Percentiles rank a stretch among this genome's conserved stretches.
Evolutionary conservation across 768 basidiomycete species (phyloP).

Genomic region (Ephemerocybe angulata): DNA sequence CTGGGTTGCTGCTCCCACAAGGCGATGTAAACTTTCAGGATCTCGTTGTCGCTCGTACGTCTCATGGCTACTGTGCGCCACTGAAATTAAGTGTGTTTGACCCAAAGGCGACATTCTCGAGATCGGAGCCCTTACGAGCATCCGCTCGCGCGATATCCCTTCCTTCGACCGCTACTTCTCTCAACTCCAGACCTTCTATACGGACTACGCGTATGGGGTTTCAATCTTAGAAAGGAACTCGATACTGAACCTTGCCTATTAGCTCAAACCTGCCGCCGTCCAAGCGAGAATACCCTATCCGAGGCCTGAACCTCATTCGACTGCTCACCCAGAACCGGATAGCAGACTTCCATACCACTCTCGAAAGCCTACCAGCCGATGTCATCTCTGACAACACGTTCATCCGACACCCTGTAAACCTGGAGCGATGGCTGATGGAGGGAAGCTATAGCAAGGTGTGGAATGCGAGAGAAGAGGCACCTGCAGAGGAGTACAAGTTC

Average conservation of each 20-base stretch:
- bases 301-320: conserved; percentile 91
- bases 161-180: conserved; percentile 95
- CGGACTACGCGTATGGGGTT: conserved; percentile 62
- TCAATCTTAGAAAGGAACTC: neutral
- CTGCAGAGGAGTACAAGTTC: conserved; percentile 91
- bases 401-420: conserved; percentile 82
- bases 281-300: conserved; percentile 80
- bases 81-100: neutral
- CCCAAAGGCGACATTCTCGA: conserved; percentile 85
- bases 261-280: conserved; percentile 75
- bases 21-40: conserved; percentile 61
- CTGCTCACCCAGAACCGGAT: conserved; percentile 94
- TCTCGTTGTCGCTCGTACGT: conserved; percentile 70
- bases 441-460: conserved; percentile 98
- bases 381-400: conserved; percentile 65
- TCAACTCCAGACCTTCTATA: conserved; percentile 87
- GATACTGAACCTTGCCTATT: neutral
- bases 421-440: conserved; percentile 98
- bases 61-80: neutral
- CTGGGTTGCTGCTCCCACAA: conserved; percentile 73
- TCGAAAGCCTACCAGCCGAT: conserved; percentile 83
- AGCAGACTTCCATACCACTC: conserved; percentile 94
- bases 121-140: conserved; percentile 92
- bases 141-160: conserved; percentile 82
- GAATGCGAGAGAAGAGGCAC: conserved; percentile 89